Evolutionary conservation across 2,329 filamentous ascomycete species (phyloP), one percentile per base, ranked within the genome.

Genomic region (Alternaria triticina): DNA sequence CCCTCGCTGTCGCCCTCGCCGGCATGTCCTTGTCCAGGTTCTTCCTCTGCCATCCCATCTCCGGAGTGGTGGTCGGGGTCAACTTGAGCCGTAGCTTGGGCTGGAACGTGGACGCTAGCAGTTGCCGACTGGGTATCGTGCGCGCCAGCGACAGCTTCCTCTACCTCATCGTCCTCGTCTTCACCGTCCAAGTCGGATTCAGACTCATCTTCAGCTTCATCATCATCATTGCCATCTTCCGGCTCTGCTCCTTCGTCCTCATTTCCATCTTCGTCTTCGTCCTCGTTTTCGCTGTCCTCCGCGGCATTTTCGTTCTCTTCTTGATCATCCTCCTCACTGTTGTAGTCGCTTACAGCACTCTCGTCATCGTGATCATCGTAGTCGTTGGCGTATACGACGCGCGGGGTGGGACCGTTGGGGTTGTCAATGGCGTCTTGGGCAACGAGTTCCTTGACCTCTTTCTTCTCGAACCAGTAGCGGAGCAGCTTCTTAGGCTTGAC

Each of bases 381-480:
- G 27, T 65, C 55, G 15, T 65, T 36, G 51, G 59, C 55, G 56
- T 70, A 65, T 17, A 62, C 51, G 4, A 65, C 55, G 6, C 45
- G 44, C 20, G 70, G 62, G 23, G 55, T 54, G 9, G 60, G 57
- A 4, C 50, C 59, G n/a, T 50, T 51, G 6, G 72, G 68, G 49
- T 72, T 47, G 47, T 59, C 17, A 17, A 59, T 59, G 10, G 44
- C 50, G 5, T 63, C 20, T 27, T 68, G 30, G 13, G 69, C 71
- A 6, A 70, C 62, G 8, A 62, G 47, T 57, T 68, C 58, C 30
- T 66, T 67, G 45, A 73, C 46, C 22, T 79, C 77, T 49, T 69
- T 67, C 70, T 72, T 78, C 69, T 79, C 77, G 60, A 80, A 78
- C 77, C 77, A 80, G 45, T 71, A 66, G 45, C 71, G 71, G 22